Conservation (phyloP, 768 basidiomycete genomes). For the Kondoa subrosea region DNA sequence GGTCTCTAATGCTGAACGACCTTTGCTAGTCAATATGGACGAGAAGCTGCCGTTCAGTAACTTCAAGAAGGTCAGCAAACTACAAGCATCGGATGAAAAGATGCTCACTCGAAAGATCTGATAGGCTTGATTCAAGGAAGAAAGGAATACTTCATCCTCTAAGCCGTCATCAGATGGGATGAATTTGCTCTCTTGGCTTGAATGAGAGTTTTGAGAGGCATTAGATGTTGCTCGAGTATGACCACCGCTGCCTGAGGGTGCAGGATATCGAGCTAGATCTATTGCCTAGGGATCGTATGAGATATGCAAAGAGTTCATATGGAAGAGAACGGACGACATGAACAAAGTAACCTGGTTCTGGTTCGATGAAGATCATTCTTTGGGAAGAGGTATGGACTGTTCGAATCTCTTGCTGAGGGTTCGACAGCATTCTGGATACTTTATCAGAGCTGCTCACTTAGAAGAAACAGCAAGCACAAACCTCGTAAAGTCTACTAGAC, state of each 20-base stretch:
- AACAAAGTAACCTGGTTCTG: constrained; percentile 8
- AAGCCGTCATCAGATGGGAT: neutral
- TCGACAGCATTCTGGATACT: constrained; percentile 4
- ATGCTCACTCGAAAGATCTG: constrained; percentile 1
- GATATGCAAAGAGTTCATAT: neutral
- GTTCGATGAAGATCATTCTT: constrained; percentile 8
- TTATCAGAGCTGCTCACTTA: neutral
- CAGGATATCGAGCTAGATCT: neutral
- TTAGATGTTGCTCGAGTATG: neutral
- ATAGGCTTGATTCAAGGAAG: constrained; percentile 5
- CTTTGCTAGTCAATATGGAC: neutral
- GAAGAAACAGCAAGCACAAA: neutral
- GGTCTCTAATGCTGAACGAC: neutral
- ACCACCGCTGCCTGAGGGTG: neutral
- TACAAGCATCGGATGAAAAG: neutral
- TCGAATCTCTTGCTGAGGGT: neutral
- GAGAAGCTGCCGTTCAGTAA: neutral
- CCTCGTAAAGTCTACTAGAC: constrained; percentile 9
- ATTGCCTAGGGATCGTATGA: too few relatives aligned
- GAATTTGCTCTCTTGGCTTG: neutral
- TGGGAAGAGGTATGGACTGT: neutral
- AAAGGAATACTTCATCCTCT: constrained; percentile 6
- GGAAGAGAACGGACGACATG: constrained; percentile 4
- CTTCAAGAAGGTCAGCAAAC: neutral
- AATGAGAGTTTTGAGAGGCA: neutral